Evolutionary conservation across 257 asterid genomes (phyloP), one percentile per base, ranked within the genome.

Genomic region (Cordia subcordata): DNA sequence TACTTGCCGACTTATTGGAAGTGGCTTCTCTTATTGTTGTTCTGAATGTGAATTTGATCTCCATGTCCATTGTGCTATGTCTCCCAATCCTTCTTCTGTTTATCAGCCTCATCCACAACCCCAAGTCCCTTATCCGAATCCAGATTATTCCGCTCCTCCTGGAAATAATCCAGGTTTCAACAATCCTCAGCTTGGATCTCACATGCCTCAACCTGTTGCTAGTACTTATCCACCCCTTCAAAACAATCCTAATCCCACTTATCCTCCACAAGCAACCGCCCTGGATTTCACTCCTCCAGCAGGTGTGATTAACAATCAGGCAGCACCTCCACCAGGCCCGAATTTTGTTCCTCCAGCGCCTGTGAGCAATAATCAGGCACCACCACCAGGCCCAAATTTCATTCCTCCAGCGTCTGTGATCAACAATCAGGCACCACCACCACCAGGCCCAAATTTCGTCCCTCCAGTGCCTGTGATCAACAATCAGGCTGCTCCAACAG

Each of bases 41-140:
- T 75, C 86, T 0, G 88, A 85, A 11, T 85, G 95, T 19, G 86
- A 85, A 0, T 82, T 85, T 23, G 95, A 85, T 59, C 75, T 85
- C 12, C 95, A 83, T 38, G 69, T 86, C 52, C 80, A 72, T 57
- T 86, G 95, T 38, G 94, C 94, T 17, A 78, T 74, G 56, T 6
- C 5, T 15, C 42, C 57, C 1, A 52, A 32, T 20, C 10, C 71
- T 23, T n/a, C 65, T 16, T n/a, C 68, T 16, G 35, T 74, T 5
- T 68, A 65, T 27, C 44, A 52, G 4, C 10, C 72, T 5, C 68
- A 65, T 38, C 44, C 45, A 6, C 47, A 8, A 5, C 44, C 44
- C 12, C 44, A 42, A 42, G 15, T 42, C 14, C 64, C 70, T 12
- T 65, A 44, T 10, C 62, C 77, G 49, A 46, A 55, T 12, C 80